Base-by-base conservation (phyloP, 2,329 filamentous ascomycete genomes). In the Orbilia blumenaviensis region DNA sequence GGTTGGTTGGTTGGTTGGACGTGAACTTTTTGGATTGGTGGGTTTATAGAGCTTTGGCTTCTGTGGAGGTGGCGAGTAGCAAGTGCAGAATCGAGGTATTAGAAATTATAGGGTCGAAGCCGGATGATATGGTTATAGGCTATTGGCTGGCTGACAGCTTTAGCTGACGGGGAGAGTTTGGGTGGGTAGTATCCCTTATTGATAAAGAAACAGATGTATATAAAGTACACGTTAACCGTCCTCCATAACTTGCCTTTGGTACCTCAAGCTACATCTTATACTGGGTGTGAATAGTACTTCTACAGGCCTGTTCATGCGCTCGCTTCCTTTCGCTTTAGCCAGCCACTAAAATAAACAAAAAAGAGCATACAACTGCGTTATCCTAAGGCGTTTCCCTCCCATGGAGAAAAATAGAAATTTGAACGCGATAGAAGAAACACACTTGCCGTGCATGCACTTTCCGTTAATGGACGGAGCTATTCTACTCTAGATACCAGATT, bases 321-420 rank as follows among this genome's bases (percentile, higher is more conserved):
- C 38, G 50, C 36, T 25, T 58, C 25, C 12, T 56, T 29, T 52
- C 25, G 27, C 54, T 69, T 23, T 38, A 18, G n/a, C 66, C 66
- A 71, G 66, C 66, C 66, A 71, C 66, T 27, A 48, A 52, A 61
- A 68, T 68, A 67, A 44, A 32, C 23, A 56, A 46, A 46, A 50
- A 29, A 38, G 32, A 38, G n/a, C 29, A 38, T 16, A n/a, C 29
- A 36, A 1, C 52, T 56, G 52, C 52, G 52, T 32, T 27, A 16
- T 61, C 38, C 56, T 61, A 61, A 61, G 32, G 5, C 38, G 14
- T 54, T 60, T 60, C 21, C 25, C n/a, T 58, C 41, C 16, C 23
- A 23, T 23, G 21, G 18, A 54, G 16, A 29, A 29, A 25, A 50
- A 16, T n/a, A n/a, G n/a, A 16, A 25, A 25, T 23, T 23, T 38